phyloP scores from a whole-genome alignment of 139 green algal species.

The Tetraselmis striata region DNA sequence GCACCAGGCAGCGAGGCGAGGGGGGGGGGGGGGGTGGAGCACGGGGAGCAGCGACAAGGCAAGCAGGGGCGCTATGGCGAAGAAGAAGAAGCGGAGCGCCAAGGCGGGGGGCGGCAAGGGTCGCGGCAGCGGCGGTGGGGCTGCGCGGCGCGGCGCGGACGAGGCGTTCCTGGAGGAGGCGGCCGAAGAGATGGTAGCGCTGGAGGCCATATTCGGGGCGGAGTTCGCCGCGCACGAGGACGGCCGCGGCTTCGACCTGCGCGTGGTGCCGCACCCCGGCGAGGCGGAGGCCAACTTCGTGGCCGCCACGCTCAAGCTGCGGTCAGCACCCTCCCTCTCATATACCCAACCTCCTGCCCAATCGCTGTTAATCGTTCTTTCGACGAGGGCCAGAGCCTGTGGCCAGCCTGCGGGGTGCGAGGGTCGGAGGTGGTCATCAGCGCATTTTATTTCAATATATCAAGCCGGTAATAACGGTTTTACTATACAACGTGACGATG shows the following conservation, averaged over 20 bases:
- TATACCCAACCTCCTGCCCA: neutral
- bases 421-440: neutral
- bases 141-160: too few relatives aligned
- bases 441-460: neutral
- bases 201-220: conserved; percentile 48
- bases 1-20: too few relatives aligned
- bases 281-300: conserved; percentile 44
- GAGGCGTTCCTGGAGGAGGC: conserved; percentile 20
- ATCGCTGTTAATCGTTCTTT: neutral
- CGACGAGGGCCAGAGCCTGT: too few relatives aligned
- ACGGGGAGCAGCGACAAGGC: too few relatives aligned
- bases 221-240: conserved; percentile 41
- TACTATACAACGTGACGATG: neutral
- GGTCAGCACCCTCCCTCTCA: conserved; percentile 18
- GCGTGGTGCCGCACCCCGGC: conserved; percentile 52
- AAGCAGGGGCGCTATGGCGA: too few relatives aligned
- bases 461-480: neutral
- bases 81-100: too few relatives aligned
- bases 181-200: conserved; percentile 35
- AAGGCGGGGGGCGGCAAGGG: too few relatives aligned
- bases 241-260: conserved; percentile 41
- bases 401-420: too few relatives aligned
- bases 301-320: conserved; percentile 34
- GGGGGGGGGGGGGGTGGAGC: too few relatives aligned
- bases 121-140: too few relatives aligned